phyloP scores from a whole-genome alignment of 345 rosid species.

The Laguncularia racemosa region DNA sequence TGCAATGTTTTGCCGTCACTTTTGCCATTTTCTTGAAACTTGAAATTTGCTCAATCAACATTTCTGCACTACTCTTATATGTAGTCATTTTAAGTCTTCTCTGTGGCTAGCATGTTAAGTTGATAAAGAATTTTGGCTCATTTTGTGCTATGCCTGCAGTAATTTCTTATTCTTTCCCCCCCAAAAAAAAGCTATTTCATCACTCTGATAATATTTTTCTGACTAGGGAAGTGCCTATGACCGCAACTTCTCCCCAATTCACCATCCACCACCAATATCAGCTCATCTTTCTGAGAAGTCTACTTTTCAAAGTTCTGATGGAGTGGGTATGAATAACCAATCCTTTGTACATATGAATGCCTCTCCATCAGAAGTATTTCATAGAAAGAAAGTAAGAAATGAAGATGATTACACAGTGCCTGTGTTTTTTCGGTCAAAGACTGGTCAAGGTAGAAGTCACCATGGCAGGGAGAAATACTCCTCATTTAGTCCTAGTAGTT shows the following conservation, averaged over 20 bases:
- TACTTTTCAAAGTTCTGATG: conserved; percentile 21
- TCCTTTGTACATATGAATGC: neutral
- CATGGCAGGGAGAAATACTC: conserved; percentile 21
- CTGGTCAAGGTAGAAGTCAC: conserved; percentile 22
- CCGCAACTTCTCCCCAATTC: conserved; percentile 25
- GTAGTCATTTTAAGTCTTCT: too few relatives aligned
- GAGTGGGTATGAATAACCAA: conserved; percentile 26
- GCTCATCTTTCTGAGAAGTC: conserved; percentile 25
- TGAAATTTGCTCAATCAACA: too few relatives aligned
- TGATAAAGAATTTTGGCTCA: too few relatives aligned
- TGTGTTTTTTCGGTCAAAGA: conserved; percentile 38
- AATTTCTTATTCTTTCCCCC: too few relatives aligned
- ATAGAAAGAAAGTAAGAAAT: conserved; percentile 40
- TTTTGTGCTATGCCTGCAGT: too few relatives aligned
- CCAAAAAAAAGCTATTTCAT: too few relatives aligned
- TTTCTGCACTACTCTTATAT: too few relatives aligned
- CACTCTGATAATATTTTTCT: neutral
- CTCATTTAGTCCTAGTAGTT: conserved; percentile 11
- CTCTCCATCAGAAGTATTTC: conserved; percentile 15
- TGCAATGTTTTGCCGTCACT: too few relatives aligned
- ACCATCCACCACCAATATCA: conserved; percentile 25
- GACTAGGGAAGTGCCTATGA: conserved; percentile 41
- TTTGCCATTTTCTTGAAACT: too few relatives aligned
- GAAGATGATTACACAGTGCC: conserved; percentile 81
- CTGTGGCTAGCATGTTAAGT: too few relatives aligned